phyloP scores from a whole-genome alignment of 768 basidiomycete genomes.

The Saitozyma podzolica region DNA sequence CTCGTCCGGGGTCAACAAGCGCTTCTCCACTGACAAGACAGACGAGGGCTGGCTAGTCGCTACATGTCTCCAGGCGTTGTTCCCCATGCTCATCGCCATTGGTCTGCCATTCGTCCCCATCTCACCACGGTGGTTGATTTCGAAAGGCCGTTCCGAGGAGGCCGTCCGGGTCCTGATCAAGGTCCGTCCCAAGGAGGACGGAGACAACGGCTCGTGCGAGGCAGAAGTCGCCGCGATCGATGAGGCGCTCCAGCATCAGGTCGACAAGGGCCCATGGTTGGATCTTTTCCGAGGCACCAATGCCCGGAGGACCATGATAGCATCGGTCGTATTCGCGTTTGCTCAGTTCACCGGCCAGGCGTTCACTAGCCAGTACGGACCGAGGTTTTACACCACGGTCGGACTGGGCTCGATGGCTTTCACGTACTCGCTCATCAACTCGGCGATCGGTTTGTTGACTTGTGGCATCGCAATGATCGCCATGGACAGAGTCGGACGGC shows the following conservation, averaged over 20 bases:
- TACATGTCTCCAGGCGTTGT: not conserved
- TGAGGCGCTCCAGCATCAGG: not conserved
- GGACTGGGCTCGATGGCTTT: slow-evolving; percentile 6
- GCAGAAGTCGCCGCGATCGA: slow-evolving; percentile 7
- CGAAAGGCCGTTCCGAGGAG: slow-evolving; percentile 5
- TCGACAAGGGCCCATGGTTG: slow-evolving; percentile 3
- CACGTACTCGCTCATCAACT: slow-evolving; percentile 6
- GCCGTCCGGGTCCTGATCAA: slow-evolving; percentile 2
- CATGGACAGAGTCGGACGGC: slow-evolving; percentile 1
- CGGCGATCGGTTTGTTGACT: not conserved
- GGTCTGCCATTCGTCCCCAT: slow-evolving; percentile 4
- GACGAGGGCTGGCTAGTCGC: slow-evolving; percentile 3
- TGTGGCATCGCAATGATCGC: too few relatives aligned
- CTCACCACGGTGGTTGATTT: slow-evolving; percentile 2
- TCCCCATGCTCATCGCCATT: not conserved
- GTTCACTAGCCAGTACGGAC: slow-evolving; percentile 3
- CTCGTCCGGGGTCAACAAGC: not conserved
- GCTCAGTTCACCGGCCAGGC: slow-evolving; percentile 4
- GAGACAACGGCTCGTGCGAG: slow-evolving; percentile 1
- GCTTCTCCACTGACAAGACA: not conserved
- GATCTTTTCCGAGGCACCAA: slow-evolving; percentile 16
- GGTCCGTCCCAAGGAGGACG: slow-evolving; percentile 9
- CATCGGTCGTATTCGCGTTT: not conserved
- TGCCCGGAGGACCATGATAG: slow-evolving; percentile 12
- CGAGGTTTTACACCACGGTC: slow-evolving; percentile 2